These are phyloP conservation scores for Hansenula anomala DNA, from an alignment of 1,139 yeast genomes.

Conservation along the genomic window DNA sequence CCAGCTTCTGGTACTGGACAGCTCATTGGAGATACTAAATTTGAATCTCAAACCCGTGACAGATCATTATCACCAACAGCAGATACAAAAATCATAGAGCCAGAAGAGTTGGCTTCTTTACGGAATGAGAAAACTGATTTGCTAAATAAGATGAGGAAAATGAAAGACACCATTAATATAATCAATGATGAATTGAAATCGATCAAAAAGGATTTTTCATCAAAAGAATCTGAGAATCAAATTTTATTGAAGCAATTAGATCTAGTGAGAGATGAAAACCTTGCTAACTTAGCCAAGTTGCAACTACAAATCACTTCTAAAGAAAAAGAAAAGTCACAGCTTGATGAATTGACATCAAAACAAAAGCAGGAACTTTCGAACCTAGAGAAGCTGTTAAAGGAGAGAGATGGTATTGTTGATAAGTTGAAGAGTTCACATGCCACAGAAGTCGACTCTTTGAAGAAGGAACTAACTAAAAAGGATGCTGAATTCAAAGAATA, in stretches of 20 bases:
- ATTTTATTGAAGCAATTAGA: slow-evolving; percentile 19
- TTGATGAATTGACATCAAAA: not conserved
- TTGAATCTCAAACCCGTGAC: not conserved
- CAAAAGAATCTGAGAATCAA: slow-evolving; percentile 29
- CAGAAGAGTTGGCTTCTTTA: slow-evolving; percentile 8
- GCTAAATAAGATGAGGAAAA: slow-evolving; percentile 8
- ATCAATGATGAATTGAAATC: slow-evolving; percentile 20
- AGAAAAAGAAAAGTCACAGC: slow-evolving; percentile 8
- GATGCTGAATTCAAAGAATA: not conserved
- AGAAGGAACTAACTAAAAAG: not conserved
- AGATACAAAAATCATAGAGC: not conserved
- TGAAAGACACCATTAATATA: slow-evolving; percentile 9
- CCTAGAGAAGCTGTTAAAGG: not conserved
- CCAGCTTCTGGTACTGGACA: no score
- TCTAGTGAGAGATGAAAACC: slow-evolving; percentile 16
- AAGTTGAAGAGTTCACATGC: not conserved
- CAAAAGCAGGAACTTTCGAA: slow-evolving; percentile 1
- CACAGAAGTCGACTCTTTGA: not conserved
- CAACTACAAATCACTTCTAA: slow-evolving; percentile 10
- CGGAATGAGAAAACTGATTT: slow-evolving; percentile 10
- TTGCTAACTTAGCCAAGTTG: slow-evolving; percentile 10
- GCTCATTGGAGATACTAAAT: no score
- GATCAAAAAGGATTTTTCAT: slow-evolving; percentile 28
- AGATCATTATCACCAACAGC: slow-evolving; percentile 8
- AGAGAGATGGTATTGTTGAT: slow-evolving; percentile 1